Conservation (phyloP, 2,329 filamentous ascomycete species). For the Fusarium sp. region DNA sequence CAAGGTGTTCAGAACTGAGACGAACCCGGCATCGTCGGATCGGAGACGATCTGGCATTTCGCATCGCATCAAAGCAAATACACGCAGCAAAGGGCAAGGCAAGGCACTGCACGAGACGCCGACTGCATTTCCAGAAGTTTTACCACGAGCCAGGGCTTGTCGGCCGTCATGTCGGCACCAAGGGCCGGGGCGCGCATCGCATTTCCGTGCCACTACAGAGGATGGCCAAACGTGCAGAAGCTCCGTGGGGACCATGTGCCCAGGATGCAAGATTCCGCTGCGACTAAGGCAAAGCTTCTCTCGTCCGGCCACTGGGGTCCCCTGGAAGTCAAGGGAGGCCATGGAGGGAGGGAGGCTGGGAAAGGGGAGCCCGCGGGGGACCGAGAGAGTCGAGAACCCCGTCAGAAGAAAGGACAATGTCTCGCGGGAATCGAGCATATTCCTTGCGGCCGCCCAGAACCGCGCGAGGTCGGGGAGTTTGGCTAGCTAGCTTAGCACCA, state of each 20-base stretch:
- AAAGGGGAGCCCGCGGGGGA: not conserved
- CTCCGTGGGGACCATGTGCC: conserved; percentile 29
- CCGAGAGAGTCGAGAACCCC: conserved; percentile 5
- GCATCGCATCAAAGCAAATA: conserved; percentile 17
- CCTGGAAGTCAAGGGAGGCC: conserved; percentile 21
- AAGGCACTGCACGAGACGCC: conserved; percentile 6
- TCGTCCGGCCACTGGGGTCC: conserved; percentile 24
- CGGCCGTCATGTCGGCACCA: conserved; percentile 7
- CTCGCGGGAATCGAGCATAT: conserved; percentile 8
- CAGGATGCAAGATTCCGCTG: conserved; percentile 46
- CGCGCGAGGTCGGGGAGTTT: conserved; percentile 25
- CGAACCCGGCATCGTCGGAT: not conserved
- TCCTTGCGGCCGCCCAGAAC: conserved; percentile 15
- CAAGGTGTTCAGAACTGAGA: not conserved
- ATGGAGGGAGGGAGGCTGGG: conserved; percentile 16
- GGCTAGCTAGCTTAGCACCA: not conserved
- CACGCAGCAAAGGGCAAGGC: conserved; percentile 8
- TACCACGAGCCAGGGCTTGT: conserved; percentile 7
- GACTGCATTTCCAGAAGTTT: conserved; percentile 31
- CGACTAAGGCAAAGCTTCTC: conserved; percentile 32
- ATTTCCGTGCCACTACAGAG: conserved; percentile 30
- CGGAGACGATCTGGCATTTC: conserved; percentile 15
- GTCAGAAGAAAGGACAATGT: not conserved
- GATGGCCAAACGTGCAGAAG: conserved; percentile 30
- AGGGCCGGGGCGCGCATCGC: conserved; percentile 26